Percentiles rank a stretch among this genome's conserved stretches.
phyloP scores from a whole-genome alignment of 2,329 filamentous ascomycete species.

The Cordyceps farinosa region DNA sequence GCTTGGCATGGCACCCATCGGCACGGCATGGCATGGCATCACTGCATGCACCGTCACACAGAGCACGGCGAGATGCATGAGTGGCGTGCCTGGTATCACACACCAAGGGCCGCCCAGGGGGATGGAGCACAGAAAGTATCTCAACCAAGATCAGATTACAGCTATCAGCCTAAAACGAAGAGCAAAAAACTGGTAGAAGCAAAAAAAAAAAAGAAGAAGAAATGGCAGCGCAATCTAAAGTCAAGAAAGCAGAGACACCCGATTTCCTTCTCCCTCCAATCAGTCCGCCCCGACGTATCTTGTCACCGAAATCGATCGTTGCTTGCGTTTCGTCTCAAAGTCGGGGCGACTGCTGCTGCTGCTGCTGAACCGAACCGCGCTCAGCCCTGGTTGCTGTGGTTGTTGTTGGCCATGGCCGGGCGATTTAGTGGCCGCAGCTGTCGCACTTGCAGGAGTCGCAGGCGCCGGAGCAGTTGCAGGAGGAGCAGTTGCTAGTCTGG shows the following conservation, averaged over 20 bases:
- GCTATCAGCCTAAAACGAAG: constrained; percentile 2
- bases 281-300: constrained; percentile 16
- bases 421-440: constrained; percentile 22
- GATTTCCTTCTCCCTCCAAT: not conserved
- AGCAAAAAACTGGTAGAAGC: not conserved
- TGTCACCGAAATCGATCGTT: constrained; percentile 11
- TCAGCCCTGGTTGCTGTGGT: not conserved
- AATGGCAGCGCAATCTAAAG: not conserved
- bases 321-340: constrained; percentile 15
- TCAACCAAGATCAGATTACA: constrained; percentile 14
- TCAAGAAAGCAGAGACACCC: not conserved
- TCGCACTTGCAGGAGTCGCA: constrained; percentile 25
- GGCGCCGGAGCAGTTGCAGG: constrained; percentile 24
- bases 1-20: too few species aligned
- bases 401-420: not conserved
- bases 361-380: constrained; percentile 3
- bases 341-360: constrained; percentile 2
- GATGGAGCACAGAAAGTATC: not conserved
- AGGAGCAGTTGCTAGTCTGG: constrained; percentile 21
- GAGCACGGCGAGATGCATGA: not conserved
- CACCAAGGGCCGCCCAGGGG: too few species aligned
- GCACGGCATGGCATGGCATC: not conserved
- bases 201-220: not conserved
- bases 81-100: not conserved
- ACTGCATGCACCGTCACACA: not conserved